Conservation (phyloP, 2,329 filamentous ascomycete species). For the Cercospora janseana region DNA sequence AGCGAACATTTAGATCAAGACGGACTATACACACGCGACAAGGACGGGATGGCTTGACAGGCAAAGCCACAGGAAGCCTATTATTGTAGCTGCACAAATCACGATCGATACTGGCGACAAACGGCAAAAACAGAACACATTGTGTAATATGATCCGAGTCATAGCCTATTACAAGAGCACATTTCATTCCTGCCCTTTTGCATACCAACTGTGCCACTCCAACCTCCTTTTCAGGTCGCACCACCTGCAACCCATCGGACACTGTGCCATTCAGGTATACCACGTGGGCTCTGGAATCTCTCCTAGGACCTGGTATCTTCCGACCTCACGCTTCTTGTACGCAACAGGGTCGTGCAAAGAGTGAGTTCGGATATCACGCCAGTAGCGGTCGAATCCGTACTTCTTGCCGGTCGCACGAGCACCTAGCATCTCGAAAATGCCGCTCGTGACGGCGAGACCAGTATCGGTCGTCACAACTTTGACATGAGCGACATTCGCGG, state of each 20-base stretch:
- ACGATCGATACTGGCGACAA: no score
- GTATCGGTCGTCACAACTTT: conserved; percentile 65
- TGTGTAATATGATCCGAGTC: no score
- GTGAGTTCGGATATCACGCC: conserved; percentile 66
- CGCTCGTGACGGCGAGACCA: conserved; percentile 56
- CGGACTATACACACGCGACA: no score
- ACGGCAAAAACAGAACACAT: no score
- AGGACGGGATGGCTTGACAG: no score
- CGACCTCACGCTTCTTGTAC: conserved; percentile 64
- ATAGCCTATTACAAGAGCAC: no score
- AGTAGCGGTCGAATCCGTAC: conserved; percentile 63
- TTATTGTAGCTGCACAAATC: no score
- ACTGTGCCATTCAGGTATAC: conserved; percentile 19
- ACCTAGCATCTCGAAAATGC: conserved; percentile 64
- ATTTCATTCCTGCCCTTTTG: neutral
- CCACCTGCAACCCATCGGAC: conserved; percentile 9
- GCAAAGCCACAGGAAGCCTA: no score
- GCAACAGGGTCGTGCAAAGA: conserved; percentile 65
- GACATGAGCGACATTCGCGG: conserved; percentile 61
- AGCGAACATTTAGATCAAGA: no score
- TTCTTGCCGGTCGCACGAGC: conserved; percentile 57
- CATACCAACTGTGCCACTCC: no score
- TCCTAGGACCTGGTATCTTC: conserved; percentile 55
- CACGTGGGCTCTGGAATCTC: conserved; percentile 21
- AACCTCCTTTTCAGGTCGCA: conserved; percentile 9